These are phyloP conservation scores for Wickerhamomyces bovis DNA, from an alignment of 805 yeast species.

Conservation along the genomic window DNA sequence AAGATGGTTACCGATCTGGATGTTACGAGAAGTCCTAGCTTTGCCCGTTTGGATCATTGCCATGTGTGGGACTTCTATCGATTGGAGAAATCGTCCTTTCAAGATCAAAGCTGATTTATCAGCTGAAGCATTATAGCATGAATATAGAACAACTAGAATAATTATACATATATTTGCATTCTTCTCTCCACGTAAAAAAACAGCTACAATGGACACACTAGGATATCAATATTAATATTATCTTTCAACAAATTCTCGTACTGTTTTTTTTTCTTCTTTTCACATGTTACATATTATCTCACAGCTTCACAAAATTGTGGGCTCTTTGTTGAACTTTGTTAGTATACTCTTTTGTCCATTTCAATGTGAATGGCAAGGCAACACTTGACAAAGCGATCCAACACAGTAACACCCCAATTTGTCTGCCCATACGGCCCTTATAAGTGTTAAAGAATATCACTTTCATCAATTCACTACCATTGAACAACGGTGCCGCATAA, in stretches of 20 bases:
- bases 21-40: conserved; percentile 64
- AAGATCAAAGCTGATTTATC: conserved; percentile 65
- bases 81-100: conserved; percentile 78
- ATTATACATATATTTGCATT: background rate
- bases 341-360: conserved; percentile 8
- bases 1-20: conserved; percentile 46
- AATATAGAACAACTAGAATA: background rate
- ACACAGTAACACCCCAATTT: conserved; percentile 45
- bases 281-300: no score
- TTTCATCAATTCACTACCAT: conserved; percentile 48
- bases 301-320: conserved; percentile 3
- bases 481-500: conserved; percentile 57
- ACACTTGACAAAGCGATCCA: conserved; percentile 45
- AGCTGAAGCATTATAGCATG: conserved; percentile 51
- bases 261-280: no score
- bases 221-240: no score
- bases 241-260: no score
- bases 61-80: conserved; percentile 67
- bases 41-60: conserved; percentile 81
- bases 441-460: conserved; percentile 48
- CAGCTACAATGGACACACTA: no score
- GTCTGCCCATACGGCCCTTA: conserved; percentile 47
- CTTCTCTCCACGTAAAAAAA: no score
- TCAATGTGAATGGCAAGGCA: conserved; percentile 30
- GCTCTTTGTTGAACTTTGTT: conserved; percentile 12